phyloP scores from a whole-genome alignment of 179 eudicot genomes.

The Corrigiola litoralis region DNA sequence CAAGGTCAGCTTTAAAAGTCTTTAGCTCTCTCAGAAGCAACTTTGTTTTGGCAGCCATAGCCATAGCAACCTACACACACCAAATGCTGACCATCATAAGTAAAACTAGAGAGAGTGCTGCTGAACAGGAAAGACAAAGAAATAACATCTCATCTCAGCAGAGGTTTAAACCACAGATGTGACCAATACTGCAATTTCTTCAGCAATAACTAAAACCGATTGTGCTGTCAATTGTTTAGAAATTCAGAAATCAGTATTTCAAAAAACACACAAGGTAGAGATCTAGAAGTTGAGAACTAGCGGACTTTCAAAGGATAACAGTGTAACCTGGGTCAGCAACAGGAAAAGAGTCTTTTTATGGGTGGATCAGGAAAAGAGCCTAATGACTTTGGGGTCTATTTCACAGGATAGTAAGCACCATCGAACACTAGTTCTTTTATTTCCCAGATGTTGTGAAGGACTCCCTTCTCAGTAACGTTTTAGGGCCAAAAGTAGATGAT shows the following conservation, averaged over 20 bases:
- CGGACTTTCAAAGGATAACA: background rate
- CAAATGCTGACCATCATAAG: conserved; percentile 16
- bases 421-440: too few species aligned
- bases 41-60: conserved; percentile 95
- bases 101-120: background rate
- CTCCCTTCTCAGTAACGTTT: too few species aligned
- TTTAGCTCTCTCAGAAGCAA: conserved; percentile 87
- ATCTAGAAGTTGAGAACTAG: background rate
- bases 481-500: too few species aligned
- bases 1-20: conserved; percentile 88
- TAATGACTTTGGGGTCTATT: too few species aligned
- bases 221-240: background rate
- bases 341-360: background rate
- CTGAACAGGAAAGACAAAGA: background rate
- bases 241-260: background rate
- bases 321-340: background rate
- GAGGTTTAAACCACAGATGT: background rate
- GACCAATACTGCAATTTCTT: background rate
- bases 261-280: background rate
- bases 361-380: background rate
- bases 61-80: conserved; percentile 79
- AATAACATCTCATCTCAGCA: background rate
- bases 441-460: too few species aligned
- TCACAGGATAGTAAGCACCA: too few species aligned
- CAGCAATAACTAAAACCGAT: background rate